phyloP scores from a whole-genome alignment of 2,329 filamentous ascomycete genomes.

The Furcasterigmium sp. region DNA sequence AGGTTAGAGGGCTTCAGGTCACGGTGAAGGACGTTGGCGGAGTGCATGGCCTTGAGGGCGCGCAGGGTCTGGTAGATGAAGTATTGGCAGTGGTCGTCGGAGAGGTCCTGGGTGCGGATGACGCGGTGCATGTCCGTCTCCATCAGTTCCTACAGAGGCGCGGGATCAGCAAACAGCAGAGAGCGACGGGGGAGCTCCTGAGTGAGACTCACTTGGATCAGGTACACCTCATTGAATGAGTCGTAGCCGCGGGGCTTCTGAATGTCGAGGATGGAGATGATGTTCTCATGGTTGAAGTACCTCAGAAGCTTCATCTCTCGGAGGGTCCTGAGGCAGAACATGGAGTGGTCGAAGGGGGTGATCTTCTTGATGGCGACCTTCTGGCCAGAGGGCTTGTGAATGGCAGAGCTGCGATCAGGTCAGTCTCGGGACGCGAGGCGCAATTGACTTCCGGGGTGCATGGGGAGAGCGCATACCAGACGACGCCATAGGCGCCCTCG shows the following conservation, averaged over 20 bases:
- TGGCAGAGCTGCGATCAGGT: conserved; percentile 66
- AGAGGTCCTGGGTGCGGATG: conserved; percentile 96
- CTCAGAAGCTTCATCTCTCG: conserved; percentile 98
- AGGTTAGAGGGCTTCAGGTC: conserved; percentile 97
- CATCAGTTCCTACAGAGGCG: conserved; percentile 74
- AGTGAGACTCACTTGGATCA: conserved; percentile 72
- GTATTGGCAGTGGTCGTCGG: conserved; percentile 99
- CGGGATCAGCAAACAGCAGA: conserved; percentile 11
- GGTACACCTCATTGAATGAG: conserved; percentile 93
- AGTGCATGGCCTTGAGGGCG: conserved; percentile 98
- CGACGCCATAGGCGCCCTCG: conserved; percentile 96
- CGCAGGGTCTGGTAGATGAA: conserved; percentile 99
- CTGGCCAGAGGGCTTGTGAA: conserved; percentile 96
- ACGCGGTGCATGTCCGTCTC: conserved; percentile 99
- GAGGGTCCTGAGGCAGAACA: conserved; percentile 94
- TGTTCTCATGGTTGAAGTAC: conserved; percentile 99
- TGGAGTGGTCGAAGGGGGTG: conserved; percentile 96
- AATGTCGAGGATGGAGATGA: conserved; percentile 98
- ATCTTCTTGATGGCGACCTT: conserved; percentile 99
- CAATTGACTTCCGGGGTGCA: not conserved
- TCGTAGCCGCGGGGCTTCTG: conserved; percentile 97
- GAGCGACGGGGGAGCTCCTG: not conserved
- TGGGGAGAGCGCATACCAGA: conserved; percentile 94
- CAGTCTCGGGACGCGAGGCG: conserved; percentile 3
- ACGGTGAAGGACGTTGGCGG: conserved; percentile 93